Evolutionary conservation across 129 eudicot genomes (phyloP).

Genomic region (Helianthus tuberosus): DNA sequence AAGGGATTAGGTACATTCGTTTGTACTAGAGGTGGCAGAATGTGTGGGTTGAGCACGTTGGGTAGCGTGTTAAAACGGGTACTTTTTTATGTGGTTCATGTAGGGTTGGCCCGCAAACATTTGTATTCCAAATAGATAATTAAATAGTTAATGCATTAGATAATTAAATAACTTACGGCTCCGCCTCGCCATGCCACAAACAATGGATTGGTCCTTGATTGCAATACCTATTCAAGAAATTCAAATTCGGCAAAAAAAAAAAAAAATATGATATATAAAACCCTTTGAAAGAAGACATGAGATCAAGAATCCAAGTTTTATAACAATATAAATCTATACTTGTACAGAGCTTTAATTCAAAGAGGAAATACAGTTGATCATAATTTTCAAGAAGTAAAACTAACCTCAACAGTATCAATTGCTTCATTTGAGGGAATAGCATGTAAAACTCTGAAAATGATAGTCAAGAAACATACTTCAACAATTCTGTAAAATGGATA

Average conservation of each 20-base stretch:
- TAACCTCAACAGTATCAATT: conserved; percentile 94
- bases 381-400: too few relatives aligned
- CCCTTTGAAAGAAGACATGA: too few relatives aligned
- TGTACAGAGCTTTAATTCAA: too few relatives aligned
- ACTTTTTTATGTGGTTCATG: not conserved
- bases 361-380: too few relatives aligned
- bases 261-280: not conserved
- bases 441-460: conserved; percentile 71
- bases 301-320: too few relatives aligned
- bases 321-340: too few relatives aligned
- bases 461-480: not conserved
- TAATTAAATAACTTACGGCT: too few relatives aligned
- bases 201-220: conserved; percentile 71
- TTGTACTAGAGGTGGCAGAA: not conserved
- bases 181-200: conserved; percentile 95
- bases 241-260: not conserved
- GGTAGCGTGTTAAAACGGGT: not conserved
- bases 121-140: too few relatives aligned
- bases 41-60: not conserved
- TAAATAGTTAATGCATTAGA: too few relatives aligned
- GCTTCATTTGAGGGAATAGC: conserved; percentile 98
- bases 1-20: not conserved
- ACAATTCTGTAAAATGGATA: not conserved
- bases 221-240: conserved; percentile 61
- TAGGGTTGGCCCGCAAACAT: not conserved